A percentile compares a stretch with the other conserved stretches of the same genome.
Conservation (phyloP, 164 flowering plant genomes). For the Chimonanthus praecox region DNA sequence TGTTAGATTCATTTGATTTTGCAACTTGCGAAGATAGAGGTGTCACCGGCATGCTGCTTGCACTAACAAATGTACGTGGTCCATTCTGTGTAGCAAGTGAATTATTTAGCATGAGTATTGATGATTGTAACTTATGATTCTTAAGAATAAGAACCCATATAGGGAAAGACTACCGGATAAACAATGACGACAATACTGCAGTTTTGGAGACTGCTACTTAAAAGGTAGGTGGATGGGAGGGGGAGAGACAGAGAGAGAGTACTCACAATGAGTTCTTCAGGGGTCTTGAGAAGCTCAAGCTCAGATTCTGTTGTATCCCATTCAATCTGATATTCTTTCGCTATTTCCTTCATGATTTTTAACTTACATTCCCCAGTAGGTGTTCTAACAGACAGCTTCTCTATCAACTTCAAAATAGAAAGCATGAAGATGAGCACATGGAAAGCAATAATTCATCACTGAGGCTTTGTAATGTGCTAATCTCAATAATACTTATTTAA, state of each 20-base stretch:
- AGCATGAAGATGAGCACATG: slow-evolving; percentile 4
- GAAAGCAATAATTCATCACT: too few relatives aligned
- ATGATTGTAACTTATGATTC: too few relatives aligned
- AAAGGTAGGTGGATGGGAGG: too few relatives aligned
- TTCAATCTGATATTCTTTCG: slow-evolving; percentile 80
- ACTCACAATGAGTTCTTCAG: slow-evolving; percentile 73
- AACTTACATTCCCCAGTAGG: slow-evolving; percentile 85
- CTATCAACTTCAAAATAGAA: slow-evolving; percentile 57
- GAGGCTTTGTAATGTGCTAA: too few relatives aligned
- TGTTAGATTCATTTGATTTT: slow-evolving; percentile 25
- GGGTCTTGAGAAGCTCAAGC: slow-evolving; percentile 85
- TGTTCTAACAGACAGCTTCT: slow-evolving; percentile 82
- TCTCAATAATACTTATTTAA: too few relatives aligned
- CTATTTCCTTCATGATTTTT: slow-evolving; percentile 93
- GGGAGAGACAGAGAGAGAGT: neutral
- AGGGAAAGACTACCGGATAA: neutral
- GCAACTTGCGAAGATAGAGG: slow-evolving; percentile 22
- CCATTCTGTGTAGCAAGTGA: slow-evolving; percentile 48
- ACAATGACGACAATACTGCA: too few relatives aligned
- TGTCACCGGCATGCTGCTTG: slow-evolving; percentile 61
- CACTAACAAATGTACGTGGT: slow-evolving; percentile 68
- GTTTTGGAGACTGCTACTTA: too few relatives aligned
- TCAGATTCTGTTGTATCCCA: slow-evolving; percentile 91
- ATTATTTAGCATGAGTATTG: too few relatives aligned
- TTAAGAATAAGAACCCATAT: neutral